Percentiles rank a stretch among this genome's conserved stretches.
These are phyloP conservation scores for Cercospora sp. DNA, from an alignment of 2,329 filamentous ascomycete species.

Conservation along the genomic window DNA sequence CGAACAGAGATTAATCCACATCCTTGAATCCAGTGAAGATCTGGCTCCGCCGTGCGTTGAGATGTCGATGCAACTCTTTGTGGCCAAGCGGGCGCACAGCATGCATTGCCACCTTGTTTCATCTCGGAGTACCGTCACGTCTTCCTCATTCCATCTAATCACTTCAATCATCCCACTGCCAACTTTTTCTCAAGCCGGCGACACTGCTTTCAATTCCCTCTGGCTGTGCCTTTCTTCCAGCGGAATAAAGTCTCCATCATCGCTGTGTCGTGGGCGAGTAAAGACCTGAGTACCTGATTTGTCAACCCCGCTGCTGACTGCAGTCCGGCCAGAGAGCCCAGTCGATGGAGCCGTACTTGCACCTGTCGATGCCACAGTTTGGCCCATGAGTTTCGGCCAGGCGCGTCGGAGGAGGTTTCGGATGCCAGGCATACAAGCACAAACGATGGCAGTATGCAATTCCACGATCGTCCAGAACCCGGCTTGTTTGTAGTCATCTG, in stretches of 20 bases:
- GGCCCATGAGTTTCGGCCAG: constrained; percentile 21
- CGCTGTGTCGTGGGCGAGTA: constrained; percentile 20
- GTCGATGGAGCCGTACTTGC: not conserved
- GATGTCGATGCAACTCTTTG: not conserved
- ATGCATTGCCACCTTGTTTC: not conserved
- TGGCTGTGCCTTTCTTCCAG: not conserved
- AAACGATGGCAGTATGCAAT: constrained; percentile 22
- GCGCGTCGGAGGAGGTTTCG: constrained; percentile 23
- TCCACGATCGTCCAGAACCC: constrained; percentile 26
- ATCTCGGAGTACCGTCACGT: not conserved
- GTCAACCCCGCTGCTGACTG: constrained; percentile 17
- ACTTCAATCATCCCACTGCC: too few relatives aligned
- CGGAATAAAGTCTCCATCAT: constrained; percentile 24
- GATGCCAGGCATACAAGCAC: constrained; percentile 28
- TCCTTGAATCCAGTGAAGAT: too few relatives aligned
- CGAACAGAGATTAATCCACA: too few relatives aligned
- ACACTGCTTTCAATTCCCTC: not conserved
- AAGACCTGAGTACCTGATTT: constrained; percentile 16
- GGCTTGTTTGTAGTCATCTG: constrained; percentile 25
- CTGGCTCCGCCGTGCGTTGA: too few relatives aligned
- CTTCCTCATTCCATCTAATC: too few relatives aligned
- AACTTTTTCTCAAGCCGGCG: not conserved
- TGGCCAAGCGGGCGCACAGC: not conserved
- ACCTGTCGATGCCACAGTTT: not conserved
- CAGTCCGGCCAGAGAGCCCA: constrained; percentile 19